Evolutionary conservation across 192 early-diverging fungal species (phyloP).

Genomic region (Coemansia sp.): DNA sequence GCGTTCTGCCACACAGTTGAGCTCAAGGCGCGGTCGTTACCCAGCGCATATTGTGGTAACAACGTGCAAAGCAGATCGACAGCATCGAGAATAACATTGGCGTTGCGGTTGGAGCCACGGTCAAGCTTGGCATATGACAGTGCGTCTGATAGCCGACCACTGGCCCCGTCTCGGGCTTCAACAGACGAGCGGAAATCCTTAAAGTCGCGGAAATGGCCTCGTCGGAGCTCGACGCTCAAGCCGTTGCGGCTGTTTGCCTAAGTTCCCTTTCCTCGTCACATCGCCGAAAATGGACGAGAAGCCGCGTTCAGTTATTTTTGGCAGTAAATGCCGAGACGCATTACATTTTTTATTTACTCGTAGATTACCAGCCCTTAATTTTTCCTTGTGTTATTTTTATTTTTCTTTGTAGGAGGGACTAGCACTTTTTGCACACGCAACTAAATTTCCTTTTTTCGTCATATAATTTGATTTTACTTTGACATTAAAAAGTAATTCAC

Average conservation of each 20-base stretch:
- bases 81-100: conserved; percentile 8
- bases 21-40: conserved; percentile 17
- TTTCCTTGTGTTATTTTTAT: too few species aligned
- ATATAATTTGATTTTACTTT: too few species aligned
- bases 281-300: too few species aligned
- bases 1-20: too few species aligned
- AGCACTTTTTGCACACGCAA: too few species aligned
- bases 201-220: conserved; percentile 15
- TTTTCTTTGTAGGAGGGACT: too few species aligned
- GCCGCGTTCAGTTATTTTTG: too few species aligned
- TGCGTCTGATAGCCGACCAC: not conserved
- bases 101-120: conserved; percentile 11
- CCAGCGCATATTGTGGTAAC: not conserved
- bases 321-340: too few species aligned
- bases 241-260: conserved; percentile 27
- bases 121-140: conserved; percentile 1
- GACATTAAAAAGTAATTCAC: too few species aligned
- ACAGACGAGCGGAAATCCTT: conserved; percentile 10
- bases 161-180: not conserved
- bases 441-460: too few species aligned
- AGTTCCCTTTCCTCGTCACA: not conserved
- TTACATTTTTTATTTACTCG: too few species aligned
- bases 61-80: not conserved
- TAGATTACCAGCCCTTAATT: too few species aligned
- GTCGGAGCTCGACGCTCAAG: conserved; percentile 18